A percentile compares a stretch with the other conserved stretches of the same genome.
Conservation (phyloP, 2,329 filamentous ascomycete genomes). For the Cladosporium sp. region DNA sequence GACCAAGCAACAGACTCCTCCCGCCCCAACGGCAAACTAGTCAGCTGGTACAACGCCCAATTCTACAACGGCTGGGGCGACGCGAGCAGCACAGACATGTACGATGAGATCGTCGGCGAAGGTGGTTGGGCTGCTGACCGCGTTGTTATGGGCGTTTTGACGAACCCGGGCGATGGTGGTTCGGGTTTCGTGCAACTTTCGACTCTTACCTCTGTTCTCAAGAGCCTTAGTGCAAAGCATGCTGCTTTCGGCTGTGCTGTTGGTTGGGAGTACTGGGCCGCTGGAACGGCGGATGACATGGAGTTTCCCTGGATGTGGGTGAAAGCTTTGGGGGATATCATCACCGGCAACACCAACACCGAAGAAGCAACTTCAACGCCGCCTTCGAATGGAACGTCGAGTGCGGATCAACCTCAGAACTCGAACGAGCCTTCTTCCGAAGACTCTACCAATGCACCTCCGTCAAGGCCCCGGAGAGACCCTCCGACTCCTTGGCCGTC, state of each 20-base stretch:
- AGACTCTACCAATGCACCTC: background rate
- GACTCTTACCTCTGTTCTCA: conserved; percentile 19
- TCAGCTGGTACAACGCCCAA: conserved; percentile 29
- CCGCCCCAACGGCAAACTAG: conserved; percentile 25
- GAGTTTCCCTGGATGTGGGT: conserved; percentile 2
- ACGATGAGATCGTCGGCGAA: conserved; percentile 24
- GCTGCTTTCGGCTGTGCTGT: conserved; percentile 23
- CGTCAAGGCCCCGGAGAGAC: conserved; percentile 11
- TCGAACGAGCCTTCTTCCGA: background rate
- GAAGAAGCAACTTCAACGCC: background rate
- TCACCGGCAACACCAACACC: background rate
- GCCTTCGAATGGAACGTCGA: background rate
- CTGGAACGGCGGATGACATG: conserved; percentile 16
- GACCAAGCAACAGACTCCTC: conserved; percentile 17
- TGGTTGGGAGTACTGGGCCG: conserved; percentile 30
- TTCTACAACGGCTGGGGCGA: conserved; percentile 31
- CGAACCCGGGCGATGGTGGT: conserved; percentile 23
- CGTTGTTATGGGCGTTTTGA: conserved; percentile 25
- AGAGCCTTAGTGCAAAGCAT: conserved; percentile 20
- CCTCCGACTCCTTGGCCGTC: conserved; percentile 19
- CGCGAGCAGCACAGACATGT: conserved; percentile 20
- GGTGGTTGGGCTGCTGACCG: conserved; percentile 20
- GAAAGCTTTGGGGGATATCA: conserved; percentile 5
- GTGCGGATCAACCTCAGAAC: background rate
- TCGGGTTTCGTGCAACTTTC: conserved; percentile 22